Conservation (phyloP, 192 early-diverging fungal species). For the Rhizophagus sp. region DNA sequence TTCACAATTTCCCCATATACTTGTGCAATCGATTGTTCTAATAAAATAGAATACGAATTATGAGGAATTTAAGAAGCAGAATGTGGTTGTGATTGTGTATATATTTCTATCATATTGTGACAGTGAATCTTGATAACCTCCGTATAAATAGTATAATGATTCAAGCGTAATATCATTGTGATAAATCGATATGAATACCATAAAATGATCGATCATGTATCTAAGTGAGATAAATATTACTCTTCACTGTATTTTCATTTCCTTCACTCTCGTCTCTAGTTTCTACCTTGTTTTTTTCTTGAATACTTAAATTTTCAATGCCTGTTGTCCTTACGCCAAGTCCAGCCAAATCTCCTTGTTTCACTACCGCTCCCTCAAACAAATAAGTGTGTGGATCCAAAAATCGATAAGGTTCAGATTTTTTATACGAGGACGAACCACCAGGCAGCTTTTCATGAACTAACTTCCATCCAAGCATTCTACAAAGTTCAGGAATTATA, state of each 20-base stretch:
- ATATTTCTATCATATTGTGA: too few species aligned
- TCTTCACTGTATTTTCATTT: background rate
- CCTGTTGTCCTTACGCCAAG: background rate
- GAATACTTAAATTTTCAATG: conserved; percentile 1
- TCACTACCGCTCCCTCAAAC: conserved; percentile 51
- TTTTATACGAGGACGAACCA: conserved; percentile 37
- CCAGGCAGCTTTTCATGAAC: conserved; percentile 65
- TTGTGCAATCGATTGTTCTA: too few species aligned
- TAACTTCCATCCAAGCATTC: conserved; percentile 75
- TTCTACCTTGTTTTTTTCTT: background rate
- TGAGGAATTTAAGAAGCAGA: too few species aligned
- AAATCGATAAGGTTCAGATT: conserved; percentile 32
- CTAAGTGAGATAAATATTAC: background rate
- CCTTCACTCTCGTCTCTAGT: background rate
- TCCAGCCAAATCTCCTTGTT: conserved; percentile 11
- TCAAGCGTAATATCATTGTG: too few species aligned
- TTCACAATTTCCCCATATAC: too few species aligned
- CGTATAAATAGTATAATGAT: too few species aligned
- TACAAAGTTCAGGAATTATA: conserved; percentile 78
- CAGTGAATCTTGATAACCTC: too few species aligned
- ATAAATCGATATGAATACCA: too few species aligned
- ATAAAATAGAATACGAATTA: too few species aligned
- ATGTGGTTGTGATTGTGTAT: too few species aligned
- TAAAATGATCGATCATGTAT: background rate
- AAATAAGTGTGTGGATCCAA: conserved; percentile 44